Evolutionary conservation across 768 basidiomycete genomes (phyloP), one percentile per base, ranked within the genome.

Genomic region (Lentinula raphanica): DNA sequence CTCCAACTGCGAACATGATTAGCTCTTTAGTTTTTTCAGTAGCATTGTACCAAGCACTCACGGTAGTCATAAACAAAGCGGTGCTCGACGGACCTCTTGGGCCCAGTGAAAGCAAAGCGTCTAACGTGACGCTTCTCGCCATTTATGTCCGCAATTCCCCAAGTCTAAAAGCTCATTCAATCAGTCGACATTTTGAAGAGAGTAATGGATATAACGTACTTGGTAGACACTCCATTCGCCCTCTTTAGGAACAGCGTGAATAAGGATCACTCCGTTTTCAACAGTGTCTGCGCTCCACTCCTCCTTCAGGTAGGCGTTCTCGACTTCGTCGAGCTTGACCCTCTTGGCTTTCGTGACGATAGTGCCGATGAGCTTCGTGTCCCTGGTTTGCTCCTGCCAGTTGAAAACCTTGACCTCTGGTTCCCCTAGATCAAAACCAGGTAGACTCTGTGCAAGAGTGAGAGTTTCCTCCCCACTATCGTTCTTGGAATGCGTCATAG

Each of bases 401-500:
- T 7, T 85, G 21, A 25, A n/a, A 27, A 21, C 28, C 5, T 15
- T 35, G 2, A 35, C 21, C 19, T 31, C 32, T 31, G 36, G 40
- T 23, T 21, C 42, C 7, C 19, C 6, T 3, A 19, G 32, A 11
- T 29, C 9, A 51, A 62, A 62, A 28, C 58, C 58, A 31, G 49
- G 25, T 17, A 58, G 25, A 1, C 35, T 45, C 31, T 89, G 87
- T 39, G 82, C 79, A 56, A 89, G 78, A 56, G 85, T 82, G 60
- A 92, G 81, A 65, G 78, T 81, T 69, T 92, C 90, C 28, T 82
- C 64, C 39, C 77, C 81, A 1, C 67, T 71, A 17, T 79, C 83
- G 49, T 87, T 81, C 61, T 78, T 84, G 72, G 77, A 82, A 65
- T 92, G 89, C 59, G 82, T 86, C 64, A 90, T 67, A 44, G 51